Evolutionary conservation across 805 yeast genomes (phyloP).

Genomic region (Saccharomycopsis javanensis): DNA sequence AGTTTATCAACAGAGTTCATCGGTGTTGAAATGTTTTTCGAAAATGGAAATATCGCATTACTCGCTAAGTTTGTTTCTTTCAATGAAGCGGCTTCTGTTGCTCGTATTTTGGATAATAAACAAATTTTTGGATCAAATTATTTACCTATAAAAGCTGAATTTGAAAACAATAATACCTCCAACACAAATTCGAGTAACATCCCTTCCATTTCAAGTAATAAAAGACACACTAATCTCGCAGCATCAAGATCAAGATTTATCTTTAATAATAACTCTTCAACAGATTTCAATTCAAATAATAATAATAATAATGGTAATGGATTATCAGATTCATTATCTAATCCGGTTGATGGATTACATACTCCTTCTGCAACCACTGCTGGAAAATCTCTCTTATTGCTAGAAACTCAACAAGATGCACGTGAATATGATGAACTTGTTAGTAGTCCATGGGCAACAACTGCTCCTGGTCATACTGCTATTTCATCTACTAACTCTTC

Average conservation of each 20-base stretch:
- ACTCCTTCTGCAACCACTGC: slow-evolving; percentile 22
- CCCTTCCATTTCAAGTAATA: background rate
- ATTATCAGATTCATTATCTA: slow-evolving; percentile 13
- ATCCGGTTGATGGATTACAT: slow-evolving; percentile 7
- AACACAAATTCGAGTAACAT: background rate
- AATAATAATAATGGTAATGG: background rate
- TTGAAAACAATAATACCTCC: slow-evolving; percentile 6
- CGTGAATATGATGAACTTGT: slow-evolving; percentile 38
- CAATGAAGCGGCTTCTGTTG: slow-evolving; percentile 12
- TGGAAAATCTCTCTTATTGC: slow-evolving; percentile 35
- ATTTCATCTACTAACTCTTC: slow-evolving; percentile 1
- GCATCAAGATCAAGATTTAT: slow-evolving; percentile 14
- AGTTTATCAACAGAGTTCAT: slow-evolving; percentile 58
- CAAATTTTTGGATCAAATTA: slow-evolving; percentile 14
- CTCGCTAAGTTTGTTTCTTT: slow-evolving; percentile 6
- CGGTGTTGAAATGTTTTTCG: slow-evolving; percentile 38
- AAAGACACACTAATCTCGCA: background rate
- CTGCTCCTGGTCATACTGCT: slow-evolving; percentile 8
- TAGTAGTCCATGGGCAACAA: slow-evolving; percentile 27
- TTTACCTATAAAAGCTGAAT: slow-evolving; percentile 12
- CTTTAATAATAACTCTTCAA: slow-evolving; percentile 3
- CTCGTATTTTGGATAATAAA: slow-evolving; percentile 12
- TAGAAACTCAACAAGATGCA: slow-evolving; percentile 40
- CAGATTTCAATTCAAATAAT: background rate
- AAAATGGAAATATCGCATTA: slow-evolving; percentile 19